Base-by-base conservation (phyloP, 306 rosid genomes). In the Mimosa bimucronata region DNA sequence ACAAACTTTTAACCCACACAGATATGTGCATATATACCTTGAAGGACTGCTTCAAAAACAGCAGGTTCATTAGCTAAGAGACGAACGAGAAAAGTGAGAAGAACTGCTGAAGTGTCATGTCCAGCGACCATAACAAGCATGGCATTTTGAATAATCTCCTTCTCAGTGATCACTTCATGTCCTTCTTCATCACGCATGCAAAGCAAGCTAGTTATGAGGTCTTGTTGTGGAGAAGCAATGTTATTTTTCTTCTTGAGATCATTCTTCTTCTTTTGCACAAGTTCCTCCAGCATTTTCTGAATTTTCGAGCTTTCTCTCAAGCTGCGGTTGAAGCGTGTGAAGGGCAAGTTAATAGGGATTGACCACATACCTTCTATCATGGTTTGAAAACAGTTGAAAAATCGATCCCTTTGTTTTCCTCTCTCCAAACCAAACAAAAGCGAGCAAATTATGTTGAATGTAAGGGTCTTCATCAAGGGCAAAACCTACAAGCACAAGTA, bases 41-140 rank as follows among this genome's bases (percentile, higher is more conserved):
- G 88, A 82, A 90, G 91, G 82, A 90, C 83, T 25, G 83, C 80
- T 61, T 84, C 94, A 83, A 57, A 81, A 46, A 88, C 80, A 77
- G 77, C 31, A 5, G 97, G 89, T 66, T 92, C 88, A 29, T 75
- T 90, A 61, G 88, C 87, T 13, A 94, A 75, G 68, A 85, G 61
- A 58, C 84, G 66, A 41, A 94, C 6, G 6, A 89, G 77, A 73
- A 94, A 92, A 64, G 97, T 89, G 31, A 92, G 48, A 18, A 90
- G 85, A 79, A 88, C 70, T 34, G 94, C 30, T 15, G 94, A 85
- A 53, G 98, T 90, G 60, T 94, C 98, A 75, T 90, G 53, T 76
- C 97, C 97, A 19, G 94, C 94, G 30, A 87, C 82, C 97, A 94
- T 89, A 83, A 90, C 85, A 81, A 90, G 72, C 82, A 68, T 71